Evolutionary conservation across 495 filamentous ascomycete genomes (phyloP).

Genomic region (Bathelium albidoporum): DNA sequence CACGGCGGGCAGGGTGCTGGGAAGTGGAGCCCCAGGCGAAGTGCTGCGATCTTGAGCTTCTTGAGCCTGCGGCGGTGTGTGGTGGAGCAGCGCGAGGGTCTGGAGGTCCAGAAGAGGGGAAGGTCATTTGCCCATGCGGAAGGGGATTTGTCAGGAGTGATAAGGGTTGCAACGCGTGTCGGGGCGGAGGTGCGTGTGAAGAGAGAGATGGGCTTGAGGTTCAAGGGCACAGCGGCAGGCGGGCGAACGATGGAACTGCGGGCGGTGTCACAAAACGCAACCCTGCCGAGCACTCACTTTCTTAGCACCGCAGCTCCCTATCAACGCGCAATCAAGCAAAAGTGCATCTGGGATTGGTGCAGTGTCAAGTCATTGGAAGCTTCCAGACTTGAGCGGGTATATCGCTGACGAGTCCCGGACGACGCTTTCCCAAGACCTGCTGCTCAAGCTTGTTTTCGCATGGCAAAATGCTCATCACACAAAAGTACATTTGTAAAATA

Average conservation of each 20-base stretch:
- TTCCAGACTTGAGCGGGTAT: too few species aligned
- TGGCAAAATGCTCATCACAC: too few species aligned
- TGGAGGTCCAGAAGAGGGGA: conserved; percentile 51
- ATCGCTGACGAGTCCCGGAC: too few species aligned
- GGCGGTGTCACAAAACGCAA: conserved; percentile 1
- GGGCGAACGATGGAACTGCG: background rate
- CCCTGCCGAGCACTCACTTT: background rate
- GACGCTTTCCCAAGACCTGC: too few species aligned
- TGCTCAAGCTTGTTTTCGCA: too few species aligned
- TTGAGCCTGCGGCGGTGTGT: conserved; percentile 46
- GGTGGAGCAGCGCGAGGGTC: conserved; percentile 52
- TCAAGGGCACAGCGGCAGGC: background rate
- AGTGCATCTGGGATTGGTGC: too few species aligned
- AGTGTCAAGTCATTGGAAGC: too few species aligned
- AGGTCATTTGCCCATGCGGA: conserved; percentile 38
- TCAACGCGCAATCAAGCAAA: too few species aligned
- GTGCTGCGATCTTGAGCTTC: conserved; percentile 46
- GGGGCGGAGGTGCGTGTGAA: background rate
- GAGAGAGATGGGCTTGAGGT: background rate
- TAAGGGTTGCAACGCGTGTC: background rate
- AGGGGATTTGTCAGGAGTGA: conserved; percentile 19
- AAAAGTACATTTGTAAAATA: too few species aligned
- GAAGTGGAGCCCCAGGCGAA: conserved; percentile 52
- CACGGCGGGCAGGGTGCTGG: conserved; percentile 46
- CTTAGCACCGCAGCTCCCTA: too few species aligned